Evolutionary conservation across 768 basidiomycete genomes (phyloP).

Genomic region (Hygrocybe punicea): DNA sequence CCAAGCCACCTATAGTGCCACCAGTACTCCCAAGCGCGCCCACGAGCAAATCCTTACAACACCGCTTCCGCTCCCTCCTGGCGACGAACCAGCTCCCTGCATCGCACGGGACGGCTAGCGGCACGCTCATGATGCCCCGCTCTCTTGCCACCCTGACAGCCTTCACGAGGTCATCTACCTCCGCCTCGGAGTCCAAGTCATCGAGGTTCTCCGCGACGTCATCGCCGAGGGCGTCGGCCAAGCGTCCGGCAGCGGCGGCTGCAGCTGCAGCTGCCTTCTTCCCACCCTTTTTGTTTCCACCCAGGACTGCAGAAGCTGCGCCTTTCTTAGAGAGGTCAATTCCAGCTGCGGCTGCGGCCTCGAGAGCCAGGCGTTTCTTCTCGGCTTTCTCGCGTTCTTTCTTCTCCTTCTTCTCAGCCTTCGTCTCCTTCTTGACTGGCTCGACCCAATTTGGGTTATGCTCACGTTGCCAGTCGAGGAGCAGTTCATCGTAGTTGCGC

Average conservation of each 20-base stretch:
- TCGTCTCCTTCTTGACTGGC: constrained; percentile 81
- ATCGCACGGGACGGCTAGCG: constrained; percentile 70
- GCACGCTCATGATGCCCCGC: constrained; percentile 58
- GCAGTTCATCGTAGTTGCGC: constrained; percentile 76
- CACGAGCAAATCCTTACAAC: constrained; percentile 56
- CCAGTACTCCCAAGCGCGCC: constrained; percentile 46
- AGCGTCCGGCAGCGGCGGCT: constrained; percentile 45
- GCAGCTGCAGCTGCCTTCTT: constrained; percentile 43
- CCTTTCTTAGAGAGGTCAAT: constrained; percentile 36
- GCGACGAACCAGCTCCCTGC: constrained; percentile 80
- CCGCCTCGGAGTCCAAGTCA: constrained; percentile 80
- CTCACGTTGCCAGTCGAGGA: constrained; percentile 87
- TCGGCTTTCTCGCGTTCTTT: constrained; percentile 77
- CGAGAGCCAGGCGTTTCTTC: constrained; percentile 70
- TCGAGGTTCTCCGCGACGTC: constrained; percentile 69
- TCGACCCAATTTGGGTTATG: constrained; percentile 87
- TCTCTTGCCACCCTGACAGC: constrained; percentile 55
- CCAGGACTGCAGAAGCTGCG: constrained; percentile 43
- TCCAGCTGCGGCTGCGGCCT: constrained; percentile 60
- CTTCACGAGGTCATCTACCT: constrained; percentile 70
- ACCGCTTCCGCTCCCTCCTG: constrained; percentile 61
- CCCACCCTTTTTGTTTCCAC: constrained; percentile 51
- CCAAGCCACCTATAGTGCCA: neutral
- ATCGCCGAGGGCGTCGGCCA: constrained; percentile 50
- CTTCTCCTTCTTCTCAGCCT: constrained; percentile 84